phyloP scores from a whole-genome alignment of 257 asterid genomes.

The Catharanthus roseus region DNA sequence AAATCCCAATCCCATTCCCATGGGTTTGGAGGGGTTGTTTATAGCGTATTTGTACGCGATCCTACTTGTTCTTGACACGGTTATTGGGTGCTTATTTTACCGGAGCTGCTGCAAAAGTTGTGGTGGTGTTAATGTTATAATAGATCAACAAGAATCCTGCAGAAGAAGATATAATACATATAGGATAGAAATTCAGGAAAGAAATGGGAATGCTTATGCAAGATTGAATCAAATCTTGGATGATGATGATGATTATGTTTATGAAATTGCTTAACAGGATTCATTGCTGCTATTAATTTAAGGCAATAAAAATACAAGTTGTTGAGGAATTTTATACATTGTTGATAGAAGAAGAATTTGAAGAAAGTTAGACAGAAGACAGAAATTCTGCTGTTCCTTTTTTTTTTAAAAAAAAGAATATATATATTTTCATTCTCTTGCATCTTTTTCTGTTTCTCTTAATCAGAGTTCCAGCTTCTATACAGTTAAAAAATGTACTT shows the following conservation, averaged over 20 bases:
- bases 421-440: background rate
- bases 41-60: conserved; percentile 54
- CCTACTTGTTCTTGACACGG: conserved; percentile 57
- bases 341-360: conserved; percentile 7
- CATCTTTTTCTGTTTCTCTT: background rate
- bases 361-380: conserved; percentile 8
- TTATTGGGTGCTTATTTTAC: conserved; percentile 47
- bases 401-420: too few relatives aligned
- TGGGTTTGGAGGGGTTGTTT: conserved; percentile 51
- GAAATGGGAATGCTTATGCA: conserved; percentile 12
- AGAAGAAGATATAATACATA: conserved; percentile 3
- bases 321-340: background rate
- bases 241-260: conserved; percentile 7
- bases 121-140: too few relatives aligned
- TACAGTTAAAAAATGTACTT: conserved; percentile 1
- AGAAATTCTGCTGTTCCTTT: background rate
- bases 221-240: conserved; percentile 26
- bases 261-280: background rate
- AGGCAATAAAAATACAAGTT: conserved; percentile 3
- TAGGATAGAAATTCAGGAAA: conserved; percentile 26
- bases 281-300: conserved; percentile 7
- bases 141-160: conserved; percentile 10
- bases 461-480: background rate
- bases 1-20: conserved; percentile 14
- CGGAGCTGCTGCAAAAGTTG: too few relatives aligned